Evolutionary conservation across 768 basidiomycete species (phyloP).

Genomic region (Termitomyces sp.): DNA sequence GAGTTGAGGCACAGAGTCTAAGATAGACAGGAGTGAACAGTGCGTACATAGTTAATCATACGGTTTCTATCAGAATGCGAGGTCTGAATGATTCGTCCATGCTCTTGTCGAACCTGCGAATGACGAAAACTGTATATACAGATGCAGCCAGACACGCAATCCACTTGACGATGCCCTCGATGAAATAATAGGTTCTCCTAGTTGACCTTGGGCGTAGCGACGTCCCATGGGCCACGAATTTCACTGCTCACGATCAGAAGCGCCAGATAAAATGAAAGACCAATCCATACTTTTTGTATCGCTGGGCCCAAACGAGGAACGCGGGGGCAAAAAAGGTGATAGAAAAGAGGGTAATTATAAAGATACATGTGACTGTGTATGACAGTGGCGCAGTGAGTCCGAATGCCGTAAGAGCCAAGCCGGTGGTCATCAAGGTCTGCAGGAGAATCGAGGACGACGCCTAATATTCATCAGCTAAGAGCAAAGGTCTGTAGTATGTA

Average conservation of each 20-base stretch:
- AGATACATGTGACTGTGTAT: slow-evolving; percentile 46
- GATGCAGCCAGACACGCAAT: neutral
- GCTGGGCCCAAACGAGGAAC: slow-evolving; percentile 78
- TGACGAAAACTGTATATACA: neutral
- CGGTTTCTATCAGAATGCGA: neutral
- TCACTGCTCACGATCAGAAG: slow-evolving; percentile 47
- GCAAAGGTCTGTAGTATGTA: slow-evolving; percentile 4
- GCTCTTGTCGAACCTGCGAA: neutral
- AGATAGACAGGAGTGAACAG: neutral
- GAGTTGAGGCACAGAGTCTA: neutral
- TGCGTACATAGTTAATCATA: neutral
- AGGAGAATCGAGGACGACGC: slow-evolving; percentile 37
- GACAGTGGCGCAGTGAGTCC: slow-evolving; percentile 51
- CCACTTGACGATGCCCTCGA: neutral
- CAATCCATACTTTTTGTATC: slow-evolving; percentile 73
- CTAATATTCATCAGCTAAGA: slow-evolving; percentile 25
- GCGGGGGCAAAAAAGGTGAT: slow-evolving; percentile 72
- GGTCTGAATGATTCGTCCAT: neutral
- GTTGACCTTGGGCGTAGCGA: slow-evolving; percentile 70
- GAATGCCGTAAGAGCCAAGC: slow-evolving; percentile 45
- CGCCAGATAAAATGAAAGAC: slow-evolving; percentile 2
- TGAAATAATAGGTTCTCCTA: neutral
- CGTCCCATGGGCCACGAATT: slow-evolving; percentile 89
- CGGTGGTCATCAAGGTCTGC: slow-evolving; percentile 49
- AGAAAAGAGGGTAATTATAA: slow-evolving; percentile 41